Percentiles rank a stretch among this genome's conserved stretches.
These are phyloP conservation scores for Boeremia lycopersici DNA, from an alignment of 2,329 filamentous ascomycete genomes.

Conservation along the genomic window DNA sequence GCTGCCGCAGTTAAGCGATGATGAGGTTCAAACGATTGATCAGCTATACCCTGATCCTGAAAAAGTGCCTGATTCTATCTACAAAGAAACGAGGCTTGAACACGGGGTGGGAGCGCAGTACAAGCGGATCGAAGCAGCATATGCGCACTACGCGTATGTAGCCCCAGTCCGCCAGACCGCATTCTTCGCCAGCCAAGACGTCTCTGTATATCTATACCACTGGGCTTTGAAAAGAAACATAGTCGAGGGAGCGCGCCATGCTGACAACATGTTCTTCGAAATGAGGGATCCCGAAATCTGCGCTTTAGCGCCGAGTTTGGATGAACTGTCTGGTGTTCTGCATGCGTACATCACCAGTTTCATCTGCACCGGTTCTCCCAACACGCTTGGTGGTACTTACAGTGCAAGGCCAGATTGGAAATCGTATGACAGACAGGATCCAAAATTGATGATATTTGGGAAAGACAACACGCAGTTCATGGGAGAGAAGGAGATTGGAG, in stretches of 20 bases:
- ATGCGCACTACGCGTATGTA: slow-evolving; percentile 69
- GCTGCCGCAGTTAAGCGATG: slow-evolving; percentile 55
- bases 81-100: not conserved
- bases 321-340: not conserved
- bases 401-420: not conserved
- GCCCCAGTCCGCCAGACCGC: slow-evolving; percentile 68
- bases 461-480: not conserved
- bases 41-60: not conserved
- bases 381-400: not conserved
- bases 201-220: not conserved
- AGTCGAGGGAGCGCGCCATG: not conserved
- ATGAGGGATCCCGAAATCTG: not conserved
- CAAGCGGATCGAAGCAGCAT: slow-evolving; percentile 64
- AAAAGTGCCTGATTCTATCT: not conserved
- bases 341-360: not conserved
- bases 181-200: slow-evolving; percentile 40
- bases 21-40: not conserved
- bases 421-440: not conserved
- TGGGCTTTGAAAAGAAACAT: not conserved
- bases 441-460: not conserved
- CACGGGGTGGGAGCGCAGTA: slow-evolving; percentile 41
- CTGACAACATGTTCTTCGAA: not conserved
- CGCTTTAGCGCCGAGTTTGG: not conserved
- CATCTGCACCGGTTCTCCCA: not conserved
- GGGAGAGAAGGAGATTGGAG: not conserved